Evolutionary conservation across 257 asterid genomes (phyloP), one percentile per base, ranked within the genome.

Genomic region (Nicotiana tabacum): DNA sequence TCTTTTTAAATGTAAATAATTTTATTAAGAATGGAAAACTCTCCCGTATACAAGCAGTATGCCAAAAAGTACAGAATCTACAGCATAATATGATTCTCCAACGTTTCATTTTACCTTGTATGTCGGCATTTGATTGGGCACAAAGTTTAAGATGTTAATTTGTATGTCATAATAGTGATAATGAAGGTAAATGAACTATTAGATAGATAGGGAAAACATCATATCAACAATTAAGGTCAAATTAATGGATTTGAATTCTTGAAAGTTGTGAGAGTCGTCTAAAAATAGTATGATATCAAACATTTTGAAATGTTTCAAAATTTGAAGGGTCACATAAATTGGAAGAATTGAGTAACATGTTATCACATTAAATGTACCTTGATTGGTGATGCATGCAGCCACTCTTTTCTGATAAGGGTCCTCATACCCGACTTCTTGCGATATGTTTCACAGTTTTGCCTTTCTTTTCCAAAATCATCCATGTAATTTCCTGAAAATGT

Each of bases 371-470:
- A 51, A 57, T 51, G 39, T 53, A 76, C 80, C 80, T 76, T 53
- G 65, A 76, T 76, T 76, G 80, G 37, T 9, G 29, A 76, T 51
- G 80, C 17, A 76, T 76, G 80, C 80, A 76, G 61, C 64, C 58
- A 53, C 15, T 76, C 65, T 76, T 76, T 76, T 76, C 65, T 76
- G 80, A 76, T 51, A 53, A 76, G 65, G 80, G 65, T 76, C 65
- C 61, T 76, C 80, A 76, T 76, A 15, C 46, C 65, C 0, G 80
- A 76, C 65, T 76, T 76, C 80, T 18, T 76, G 64, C 16, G 65
- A 53, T 39, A 29, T 29, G 57, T 76, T 29, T 76, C 65, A 29
- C 46, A 27, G 65, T 51, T 76, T 24, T 8, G 12, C 80, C 29
- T 76, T 76, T 51, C 80, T 76, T 29, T 76, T 51, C 64, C 32